Base-by-base conservation (phyloP, 2,329 filamentous ascomycete species). In the Xylaria sp. region DNA sequence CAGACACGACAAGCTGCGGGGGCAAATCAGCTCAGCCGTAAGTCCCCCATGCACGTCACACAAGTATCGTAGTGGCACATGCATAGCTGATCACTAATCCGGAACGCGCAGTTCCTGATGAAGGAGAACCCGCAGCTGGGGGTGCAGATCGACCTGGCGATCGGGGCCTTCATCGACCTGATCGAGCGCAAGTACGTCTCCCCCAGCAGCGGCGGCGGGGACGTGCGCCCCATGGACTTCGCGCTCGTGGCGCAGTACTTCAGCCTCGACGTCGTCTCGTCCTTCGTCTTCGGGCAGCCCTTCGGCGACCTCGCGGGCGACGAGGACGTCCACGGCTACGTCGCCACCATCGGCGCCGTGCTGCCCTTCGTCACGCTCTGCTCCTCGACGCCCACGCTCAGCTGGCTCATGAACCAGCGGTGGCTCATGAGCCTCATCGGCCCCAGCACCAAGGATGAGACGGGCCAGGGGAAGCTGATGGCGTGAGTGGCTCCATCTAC, bases 221-320 rank as follows among this genome's bases (percentile, higher is more conserved):
- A 13, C 16, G 29, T 39, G 8, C 19, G 34, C 41, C 29, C 54
- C 11, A 42, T 65, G 29, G 64, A 66, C 19, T 48, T 66, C 7
- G 53, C 57, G 17, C 44, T 53, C 24, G 37, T 55, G 11, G 37
- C 59, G 7, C 51, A 44, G 39, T 57, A 56, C 21, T 67, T 63
- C 26, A 59, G 62, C 20, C 42, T 66, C 11, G 65, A 67, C 29
- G 51, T 60, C 6, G 66, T 67, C 20, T 63, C 64, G 1, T 54
- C 53, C 7, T 39, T 58, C 39, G 61, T 60, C 2, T 63, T 64
- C 11, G 64, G 64, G 9, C 54, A 62, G 29, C 63, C 63, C 22
- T 66, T 67, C 43, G 63, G 65, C 4, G 61, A 58, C 37, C 44
- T 66, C 13, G 48, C 50, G 16, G 53, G 44, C 4, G 57, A 64